Evolutionary conservation across 192 early-diverging fungal species (phyloP), one percentile per base, ranked within the genome.

Genomic region (Allomyces macrogynus): DNA sequence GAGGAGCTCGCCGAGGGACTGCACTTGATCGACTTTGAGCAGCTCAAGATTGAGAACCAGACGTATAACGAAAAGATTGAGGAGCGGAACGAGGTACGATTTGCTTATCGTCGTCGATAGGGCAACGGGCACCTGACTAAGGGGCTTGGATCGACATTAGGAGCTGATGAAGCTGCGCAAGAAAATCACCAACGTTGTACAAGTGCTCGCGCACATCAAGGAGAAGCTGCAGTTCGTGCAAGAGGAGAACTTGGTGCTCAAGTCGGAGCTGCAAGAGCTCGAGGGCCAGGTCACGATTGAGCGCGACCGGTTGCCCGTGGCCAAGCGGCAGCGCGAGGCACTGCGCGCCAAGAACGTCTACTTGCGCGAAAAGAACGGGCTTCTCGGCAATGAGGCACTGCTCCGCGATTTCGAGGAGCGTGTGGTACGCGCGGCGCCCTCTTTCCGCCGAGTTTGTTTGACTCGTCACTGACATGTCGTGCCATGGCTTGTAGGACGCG

Each of bases 21-120:
- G 0, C 81, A 83, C 66, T 70, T 83, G 25, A 83, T 83, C 67
- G 81, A 83, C 63, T 83, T 83, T 70, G 81, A 83, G 68, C 81
- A 83, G 63, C 73, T 83, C 44, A 83, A 83, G 64, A 83, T 83
- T 63, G 81, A 83, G 63, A 83, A 83, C 66, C 75, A 77, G 42
- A 82, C 81, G 5, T 82, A 79, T 72, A 82, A 81, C 67, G 82
- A 84, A 68, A 83, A 83, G 65, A 83, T 83, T 54, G 81, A 84
- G 68, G 77, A 84, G 43, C 67, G 81, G 23, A 82, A 82, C 64
- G 81, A 82, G 62, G 74, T 77, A 49, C 20, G 23, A 0, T 43
- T 64, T 24, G 3, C 11, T 64, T 8, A 3, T 0, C 57, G 3
- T 24, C 23, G 40, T 43, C 54, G 43, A 0, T 42, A 43, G 43